Conservation (phyloP, 257 asterid species). For the Nicotiana benthamiana region DNA sequence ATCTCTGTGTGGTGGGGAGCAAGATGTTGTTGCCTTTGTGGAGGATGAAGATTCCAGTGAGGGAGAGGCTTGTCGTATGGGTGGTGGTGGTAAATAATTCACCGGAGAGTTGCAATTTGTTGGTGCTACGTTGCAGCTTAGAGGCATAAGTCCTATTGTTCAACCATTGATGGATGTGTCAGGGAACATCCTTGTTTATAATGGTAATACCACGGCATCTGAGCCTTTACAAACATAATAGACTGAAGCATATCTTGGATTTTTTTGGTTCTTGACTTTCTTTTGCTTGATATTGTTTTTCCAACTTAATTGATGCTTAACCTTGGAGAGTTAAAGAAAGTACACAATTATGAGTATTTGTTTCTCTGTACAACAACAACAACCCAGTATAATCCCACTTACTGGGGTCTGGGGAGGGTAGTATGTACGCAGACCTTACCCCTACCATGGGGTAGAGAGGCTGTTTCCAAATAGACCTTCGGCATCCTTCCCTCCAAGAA, state of each 20-base stretch:
- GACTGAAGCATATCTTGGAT: not conserved
- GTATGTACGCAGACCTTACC: too few relatives aligned
- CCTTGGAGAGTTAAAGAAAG: not conserved
- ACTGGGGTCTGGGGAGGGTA: too few relatives aligned
- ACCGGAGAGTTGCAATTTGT: conserved; percentile 44
- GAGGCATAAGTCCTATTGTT: conserved; percentile 58
- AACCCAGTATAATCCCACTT: too few relatives aligned
- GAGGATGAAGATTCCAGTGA: conserved; percentile 18
- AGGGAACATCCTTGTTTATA: conserved; percentile 79
- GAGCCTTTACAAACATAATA: not conserved
- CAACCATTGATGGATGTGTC: conserved; percentile 73
- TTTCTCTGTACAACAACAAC: not conserved
- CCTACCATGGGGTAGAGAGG: too few relatives aligned
- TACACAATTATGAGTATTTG: not conserved
- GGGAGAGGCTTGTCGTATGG: not conserved
- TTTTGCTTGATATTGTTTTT: not conserved
- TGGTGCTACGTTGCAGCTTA: conserved; percentile 88
- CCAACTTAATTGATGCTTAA: not conserved
- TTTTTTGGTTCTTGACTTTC: not conserved
- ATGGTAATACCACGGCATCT: conserved; percentile 41
- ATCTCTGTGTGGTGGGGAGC: conserved; percentile 12
- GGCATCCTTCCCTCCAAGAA: too few relatives aligned
- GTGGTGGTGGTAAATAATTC: conserved; percentile 15
- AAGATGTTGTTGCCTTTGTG: conserved; percentile 14
- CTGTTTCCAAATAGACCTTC: too few relatives aligned